A percentile compares a stretch with the other conserved stretches of the same genome.
Conservation (phyloP, 2,329 filamentous ascomycete species). For the Xylaria sp. region DNA sequence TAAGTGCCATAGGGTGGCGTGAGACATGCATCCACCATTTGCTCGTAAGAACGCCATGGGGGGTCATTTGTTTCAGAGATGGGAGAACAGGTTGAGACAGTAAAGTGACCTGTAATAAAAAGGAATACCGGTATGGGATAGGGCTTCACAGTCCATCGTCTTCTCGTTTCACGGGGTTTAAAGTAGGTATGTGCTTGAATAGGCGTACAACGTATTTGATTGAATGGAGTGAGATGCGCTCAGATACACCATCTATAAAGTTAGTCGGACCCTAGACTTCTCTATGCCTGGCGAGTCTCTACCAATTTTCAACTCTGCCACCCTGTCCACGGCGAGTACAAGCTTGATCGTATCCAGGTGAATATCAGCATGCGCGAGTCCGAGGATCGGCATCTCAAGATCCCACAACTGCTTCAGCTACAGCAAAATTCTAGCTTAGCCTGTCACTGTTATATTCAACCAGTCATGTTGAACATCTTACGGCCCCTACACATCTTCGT, state of each 20-base stretch:
- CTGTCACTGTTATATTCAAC: background rate
- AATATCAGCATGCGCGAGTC: background rate
- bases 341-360: background rate
- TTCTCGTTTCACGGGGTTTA: background rate
- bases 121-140: background rate
- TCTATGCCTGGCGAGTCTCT: too few species aligned
- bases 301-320: background rate
- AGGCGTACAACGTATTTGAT: too few species aligned
- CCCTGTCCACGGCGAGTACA: background rate
- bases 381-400: background rate
- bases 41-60: background rate
- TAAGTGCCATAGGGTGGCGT: background rate
- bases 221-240: background rate
- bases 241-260: too few species aligned
- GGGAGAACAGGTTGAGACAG: background rate
- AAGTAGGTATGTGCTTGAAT: background rate
- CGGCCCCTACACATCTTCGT: too few species aligned
- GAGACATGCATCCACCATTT: constrained; percentile 6
- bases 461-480: background rate
- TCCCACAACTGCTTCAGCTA: background rate
- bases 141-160: background rate
- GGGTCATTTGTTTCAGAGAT: background rate
- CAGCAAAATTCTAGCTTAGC: background rate
- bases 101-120: constrained; percentile 4
- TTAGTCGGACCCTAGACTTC: too few species aligned